Evolutionary conservation across 2,329 filamentous ascomycete genomes (phyloP), one percentile per base, ranked within the genome.

Genomic region (Cytospora paraplurivora): DNA sequence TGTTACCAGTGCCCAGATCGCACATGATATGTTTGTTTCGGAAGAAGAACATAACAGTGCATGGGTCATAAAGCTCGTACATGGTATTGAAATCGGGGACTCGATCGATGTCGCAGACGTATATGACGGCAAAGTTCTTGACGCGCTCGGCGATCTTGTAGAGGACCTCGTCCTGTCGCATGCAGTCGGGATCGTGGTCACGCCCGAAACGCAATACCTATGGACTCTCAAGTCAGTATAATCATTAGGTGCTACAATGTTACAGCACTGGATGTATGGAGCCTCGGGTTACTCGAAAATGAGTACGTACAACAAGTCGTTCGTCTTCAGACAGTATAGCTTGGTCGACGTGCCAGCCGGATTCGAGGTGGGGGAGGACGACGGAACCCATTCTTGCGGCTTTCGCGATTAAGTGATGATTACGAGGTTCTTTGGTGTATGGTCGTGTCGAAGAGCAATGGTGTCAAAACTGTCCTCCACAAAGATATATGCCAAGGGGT

Each of bases 21-120:
- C 91, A 92, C 91, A 96, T 96, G 87, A 98, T 98, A 78, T 97
- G 93, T 76, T 99, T 99, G 76, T 99, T 99, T 67, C 94, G 87
- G 77, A 88, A 90, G 78, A 89, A 89, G 79, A 92, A 96, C 91
- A 97, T 97, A 77, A 98, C 88, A 3, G 95, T 96, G 79, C 93
- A 92, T 0, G 93, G 88, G 74, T 99, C 75, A 70, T 79, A 82
- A 69, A 76, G 70, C 71, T 82, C 87, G 82, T 97, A 97, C 94
- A 98, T 98, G 72, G 90, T 87, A 75, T 95, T 97, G 81, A 97
- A 97, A 76, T 96, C 93, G 62, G 91, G 91, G 6, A 96, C 92
- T 41, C 90, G 85, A 73, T 96, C 91, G 71, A 96, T 88, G 75
- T 98, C 93, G 83, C 93, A 97, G 59, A 96, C 85, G 78, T 98